Conservation (phyloP, 2,329 filamentous ascomycete species). For the Fusarium mangiferae region DNA sequence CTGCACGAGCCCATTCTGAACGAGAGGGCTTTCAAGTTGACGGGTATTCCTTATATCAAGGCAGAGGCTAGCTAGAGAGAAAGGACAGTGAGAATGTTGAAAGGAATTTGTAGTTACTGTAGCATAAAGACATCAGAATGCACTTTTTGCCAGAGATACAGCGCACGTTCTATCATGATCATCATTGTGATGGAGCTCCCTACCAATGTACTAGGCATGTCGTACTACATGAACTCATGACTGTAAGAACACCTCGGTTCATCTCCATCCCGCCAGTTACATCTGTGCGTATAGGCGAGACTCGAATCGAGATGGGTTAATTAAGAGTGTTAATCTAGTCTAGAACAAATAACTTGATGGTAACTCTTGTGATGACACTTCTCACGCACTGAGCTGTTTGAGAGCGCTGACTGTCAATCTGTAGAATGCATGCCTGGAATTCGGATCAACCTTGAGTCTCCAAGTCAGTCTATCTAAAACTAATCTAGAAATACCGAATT, state of each 20-base stretch:
- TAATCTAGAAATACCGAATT: background rate
- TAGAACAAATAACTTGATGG: too few relatives aligned
- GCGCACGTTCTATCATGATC: background rate
- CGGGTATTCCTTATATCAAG: slow-evolving; percentile 39
- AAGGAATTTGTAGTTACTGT: background rate
- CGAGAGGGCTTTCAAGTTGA: slow-evolving; percentile 39
- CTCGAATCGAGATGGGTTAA: accelerated
- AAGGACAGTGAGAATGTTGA: too few relatives aligned
- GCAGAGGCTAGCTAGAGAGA: background rate
- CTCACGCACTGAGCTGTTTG: too few relatives aligned
- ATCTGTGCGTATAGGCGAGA: too few relatives aligned
- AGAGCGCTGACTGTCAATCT: too few relatives aligned
- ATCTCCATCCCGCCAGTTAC: too few relatives aligned
- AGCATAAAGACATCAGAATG: background rate
- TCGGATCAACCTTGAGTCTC: background rate
- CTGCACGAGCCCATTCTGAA: slow-evolving; percentile 29
- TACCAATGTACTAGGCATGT: too few relatives aligned
- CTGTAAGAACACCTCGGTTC: too few relatives aligned
- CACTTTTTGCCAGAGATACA: background rate
- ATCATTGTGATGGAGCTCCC: background rate
- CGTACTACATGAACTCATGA: too few relatives aligned
- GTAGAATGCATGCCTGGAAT: background rate
- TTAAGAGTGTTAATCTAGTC: too few relatives aligned
- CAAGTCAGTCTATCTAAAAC: background rate
- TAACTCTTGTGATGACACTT: too few relatives aligned